Evolutionary conservation across 2,329 filamentous ascomycete genomes (phyloP).

Genomic region (Fusarium cicatricum): DNA sequence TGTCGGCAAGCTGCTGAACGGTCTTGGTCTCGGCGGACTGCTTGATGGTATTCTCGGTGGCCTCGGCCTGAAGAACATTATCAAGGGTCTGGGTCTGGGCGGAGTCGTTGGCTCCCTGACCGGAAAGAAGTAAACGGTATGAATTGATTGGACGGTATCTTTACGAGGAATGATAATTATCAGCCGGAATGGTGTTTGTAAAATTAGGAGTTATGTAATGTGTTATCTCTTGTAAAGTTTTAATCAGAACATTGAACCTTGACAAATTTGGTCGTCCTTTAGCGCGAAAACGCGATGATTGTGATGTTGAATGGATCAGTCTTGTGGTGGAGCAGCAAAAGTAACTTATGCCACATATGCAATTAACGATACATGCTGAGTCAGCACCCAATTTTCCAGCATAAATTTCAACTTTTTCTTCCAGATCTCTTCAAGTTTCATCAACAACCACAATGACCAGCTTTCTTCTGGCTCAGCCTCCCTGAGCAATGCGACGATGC

Average conservation of each 20-base stretch:
- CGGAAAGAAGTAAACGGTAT: conserved; percentile 44
- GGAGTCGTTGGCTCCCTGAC: conserved; percentile 53
- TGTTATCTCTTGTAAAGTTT: conserved; percentile 14
- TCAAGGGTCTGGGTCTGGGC: conserved; percentile 76
- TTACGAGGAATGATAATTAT: conserved; percentile 14
- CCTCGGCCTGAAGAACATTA: conserved; percentile 77
- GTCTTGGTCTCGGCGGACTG: conserved; percentile 82
- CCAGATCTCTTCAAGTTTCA: background rate
- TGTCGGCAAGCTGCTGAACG: conserved; percentile 81
- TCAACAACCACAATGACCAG: conserved; percentile 34
- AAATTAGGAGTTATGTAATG: conserved; percentile 16
- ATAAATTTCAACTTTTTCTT: conserved; percentile 34
- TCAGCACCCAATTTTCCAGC: conserved; percentile 17
- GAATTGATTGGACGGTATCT: conserved; percentile 6
- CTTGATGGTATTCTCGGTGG: conserved; percentile 82
- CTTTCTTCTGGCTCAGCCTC: conserved; percentile 27
- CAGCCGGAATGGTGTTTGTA: conserved; percentile 11
- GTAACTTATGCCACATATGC: conserved; percentile 8
- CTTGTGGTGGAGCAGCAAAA: background rate
- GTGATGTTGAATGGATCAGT: conserved; percentile 3
- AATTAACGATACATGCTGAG: conserved; percentile 1
- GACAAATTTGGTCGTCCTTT: background rate
- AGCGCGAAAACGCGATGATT: background rate
- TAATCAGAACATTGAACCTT: conserved; percentile 2
- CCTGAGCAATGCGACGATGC: conserved; percentile 45